Conservation (phyloP, 179 eudicot genomes). For the Drosera spatulata region DNA sequence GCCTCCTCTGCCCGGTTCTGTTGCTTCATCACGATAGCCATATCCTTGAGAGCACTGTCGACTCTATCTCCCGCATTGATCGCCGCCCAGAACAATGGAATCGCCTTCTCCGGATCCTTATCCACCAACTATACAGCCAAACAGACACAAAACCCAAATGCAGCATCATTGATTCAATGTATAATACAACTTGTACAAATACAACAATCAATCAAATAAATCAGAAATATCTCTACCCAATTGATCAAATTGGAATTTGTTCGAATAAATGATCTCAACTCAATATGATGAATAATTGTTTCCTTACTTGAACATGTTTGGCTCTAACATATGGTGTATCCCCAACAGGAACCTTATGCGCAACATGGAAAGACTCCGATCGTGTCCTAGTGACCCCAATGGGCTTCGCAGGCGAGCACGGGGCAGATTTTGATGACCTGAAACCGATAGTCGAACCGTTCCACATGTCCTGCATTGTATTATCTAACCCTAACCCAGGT, state of each 20-base stretch:
- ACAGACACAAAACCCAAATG: neutral
- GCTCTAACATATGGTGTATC: constrained; percentile 91
- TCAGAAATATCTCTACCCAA: neutral
- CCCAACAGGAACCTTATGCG: constrained; percentile 86
- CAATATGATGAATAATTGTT: neutral
- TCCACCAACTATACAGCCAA: constrained; percentile 53
- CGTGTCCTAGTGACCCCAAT: constrained; percentile 55
- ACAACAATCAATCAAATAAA: neutral
- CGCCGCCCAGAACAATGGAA: constrained; percentile 92
- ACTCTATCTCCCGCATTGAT: constrained; percentile 89
- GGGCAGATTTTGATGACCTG: constrained; percentile 68
- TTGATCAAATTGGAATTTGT: neutral
- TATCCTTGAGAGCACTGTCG: constrained; percentile 20
- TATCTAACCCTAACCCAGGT: neutral
- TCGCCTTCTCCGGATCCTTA: constrained; percentile 90
- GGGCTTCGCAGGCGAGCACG: constrained; percentile 92
- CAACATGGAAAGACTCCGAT: constrained; percentile 68
- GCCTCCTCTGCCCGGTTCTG: constrained; percentile 88
- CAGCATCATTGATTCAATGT: neutral
- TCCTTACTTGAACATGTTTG: constrained; percentile 73
- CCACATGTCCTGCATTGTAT: constrained; percentile 89
- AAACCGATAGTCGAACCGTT: constrained; percentile 63
- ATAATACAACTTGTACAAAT: neutral
- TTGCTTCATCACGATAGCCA: constrained; percentile 98
- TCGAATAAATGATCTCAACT: neutral